Percentiles rank a stretch among this genome's conserved stretches.
Evolutionary conservation across 345 rosid species (phyloP).

Genomic region (Clausena lansium): DNA sequence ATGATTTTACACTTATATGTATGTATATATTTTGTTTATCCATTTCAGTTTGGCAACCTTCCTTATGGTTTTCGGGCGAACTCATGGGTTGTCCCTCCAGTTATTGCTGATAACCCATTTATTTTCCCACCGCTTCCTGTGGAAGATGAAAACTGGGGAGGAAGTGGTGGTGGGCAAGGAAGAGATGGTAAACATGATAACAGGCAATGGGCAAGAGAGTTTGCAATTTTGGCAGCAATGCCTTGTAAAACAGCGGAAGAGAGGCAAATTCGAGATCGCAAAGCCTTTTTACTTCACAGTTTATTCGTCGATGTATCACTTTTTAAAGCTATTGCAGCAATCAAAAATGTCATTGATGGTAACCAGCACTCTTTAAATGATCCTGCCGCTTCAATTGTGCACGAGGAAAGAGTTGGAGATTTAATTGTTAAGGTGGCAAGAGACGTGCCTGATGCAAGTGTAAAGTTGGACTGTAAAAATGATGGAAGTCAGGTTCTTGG

Average conservation of each 20-base stretch:
- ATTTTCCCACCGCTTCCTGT: constrained; percentile 66
- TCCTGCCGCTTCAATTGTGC: constrained; percentile 29
- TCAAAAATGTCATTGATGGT: constrained; percentile 43
- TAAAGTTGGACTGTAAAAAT: constrained; percentile 61
- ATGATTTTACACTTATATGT: not conserved
- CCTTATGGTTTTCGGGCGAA: constrained; percentile 94
- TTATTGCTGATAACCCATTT: constrained; percentile 69
- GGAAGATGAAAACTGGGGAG: constrained; percentile 96
- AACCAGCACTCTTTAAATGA: constrained; percentile 32
- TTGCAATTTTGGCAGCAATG: constrained; percentile 86
- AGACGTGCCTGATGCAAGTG: constrained; percentile 70
- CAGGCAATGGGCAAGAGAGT: constrained; percentile 81
- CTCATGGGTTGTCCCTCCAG: constrained; percentile 95
- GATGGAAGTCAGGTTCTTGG: constrained; percentile 66
- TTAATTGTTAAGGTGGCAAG: constrained; percentile 61
- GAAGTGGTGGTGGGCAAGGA: constrained; percentile 86
- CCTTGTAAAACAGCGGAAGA: constrained; percentile 95
- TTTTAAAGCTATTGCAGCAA: constrained; percentile 64
- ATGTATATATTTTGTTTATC: not conserved
- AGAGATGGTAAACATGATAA: constrained; percentile 59
- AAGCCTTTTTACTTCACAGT: constrained; percentile 87
- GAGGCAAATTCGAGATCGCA: constrained; percentile 88
- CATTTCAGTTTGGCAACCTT: constrained; percentile 88
- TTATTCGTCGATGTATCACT: constrained; percentile 86
- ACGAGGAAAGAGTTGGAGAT: constrained; percentile 76